Evolutionary conservation across 805 yeast species (phyloP).

Genomic region (Wickerhamomyces sydowiorum): DNA sequence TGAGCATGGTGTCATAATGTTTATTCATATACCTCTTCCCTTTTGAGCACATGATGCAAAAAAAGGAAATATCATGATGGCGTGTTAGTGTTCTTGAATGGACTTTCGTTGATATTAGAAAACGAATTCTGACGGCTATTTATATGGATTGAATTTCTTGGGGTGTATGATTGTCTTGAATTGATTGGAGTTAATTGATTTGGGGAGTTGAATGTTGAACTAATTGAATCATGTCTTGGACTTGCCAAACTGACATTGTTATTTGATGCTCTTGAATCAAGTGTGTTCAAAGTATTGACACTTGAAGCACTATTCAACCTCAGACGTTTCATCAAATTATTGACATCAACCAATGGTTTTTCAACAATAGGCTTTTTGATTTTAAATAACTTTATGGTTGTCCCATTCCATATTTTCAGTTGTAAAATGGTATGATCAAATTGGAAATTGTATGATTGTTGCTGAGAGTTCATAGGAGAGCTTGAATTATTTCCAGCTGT

Average conservation of each 20-base stretch:
- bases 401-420: slow-evolving; percentile 48
- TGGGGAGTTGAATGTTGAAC: slow-evolving; percentile 13
- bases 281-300: slow-evolving; percentile 5
- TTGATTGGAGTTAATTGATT: slow-evolving; percentile 23
- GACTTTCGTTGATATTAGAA: background rate
- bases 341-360: slow-evolving; percentile 36
- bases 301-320: slow-evolving; percentile 26
- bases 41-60: too few relatives aligned
- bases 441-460: slow-evolving; percentile 10
- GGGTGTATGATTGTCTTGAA: slow-evolving; percentile 21
- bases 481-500: background rate
- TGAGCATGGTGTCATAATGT: too few relatives aligned
- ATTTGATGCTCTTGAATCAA: slow-evolving; percentile 11
- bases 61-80: too few relatives aligned
- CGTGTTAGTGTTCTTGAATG: background rate
- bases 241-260: background rate
- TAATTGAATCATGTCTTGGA: slow-evolving; percentile 7
- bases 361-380: slow-evolving; percentile 34
- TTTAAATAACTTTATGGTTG: slow-evolving; percentile 44
- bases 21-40: too few relatives aligned
- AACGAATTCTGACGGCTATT: slow-evolving; percentile 14
- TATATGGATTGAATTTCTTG: slow-evolving; percentile 17
- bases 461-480: slow-evolving; percentile 2
- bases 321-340: slow-evolving; percentile 32
- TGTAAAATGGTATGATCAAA: slow-evolving; percentile 26